phyloP scores from a whole-genome alignment of 345 rosid species.

The Syzygium oleosum region DNA sequence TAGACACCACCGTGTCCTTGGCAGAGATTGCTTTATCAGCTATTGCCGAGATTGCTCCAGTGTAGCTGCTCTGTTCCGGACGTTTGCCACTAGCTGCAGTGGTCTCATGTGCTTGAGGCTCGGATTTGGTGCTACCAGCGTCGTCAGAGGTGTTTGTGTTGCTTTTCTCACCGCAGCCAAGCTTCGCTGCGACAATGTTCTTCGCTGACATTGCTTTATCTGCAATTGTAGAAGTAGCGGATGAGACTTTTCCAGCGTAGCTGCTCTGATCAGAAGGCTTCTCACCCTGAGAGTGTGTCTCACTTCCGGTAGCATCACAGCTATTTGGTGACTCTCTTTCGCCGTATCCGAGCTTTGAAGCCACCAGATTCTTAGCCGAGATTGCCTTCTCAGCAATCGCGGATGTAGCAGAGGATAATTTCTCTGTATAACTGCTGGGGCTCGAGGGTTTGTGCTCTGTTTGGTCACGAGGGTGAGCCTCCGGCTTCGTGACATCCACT shows the following conservation, averaged over 20 bases:
- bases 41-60: background rate
- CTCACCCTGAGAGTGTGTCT: background rate
- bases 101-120: background rate
- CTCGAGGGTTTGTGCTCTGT: background rate
- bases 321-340: background rate
- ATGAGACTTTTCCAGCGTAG: conserved; percentile 27
- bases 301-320: background rate
- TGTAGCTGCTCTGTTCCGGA: conserved; percentile 19
- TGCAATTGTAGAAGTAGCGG: conserved; percentile 33
- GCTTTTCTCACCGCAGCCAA: conserved; percentile 34
- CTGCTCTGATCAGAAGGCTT: conserved; percentile 14
- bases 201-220: conserved; percentile 39
- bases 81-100: background rate
- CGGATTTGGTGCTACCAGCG: background rate
- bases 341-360: conserved; percentile 15
- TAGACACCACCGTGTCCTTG: background rate
- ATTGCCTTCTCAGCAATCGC: background rate
- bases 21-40: conserved; percentile 6
- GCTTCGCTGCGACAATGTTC: conserved; percentile 44
- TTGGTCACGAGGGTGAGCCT: background rate
- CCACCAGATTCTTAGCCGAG: conserved; percentile 9
- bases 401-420: background rate
- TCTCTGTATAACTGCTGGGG: background rate
- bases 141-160: background rate
- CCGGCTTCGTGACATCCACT: background rate